Evolutionary conservation across 345 rosid genomes (phyloP), one percentile per base, ranked within the genome.

Genomic region (Viola odorata): DNA sequence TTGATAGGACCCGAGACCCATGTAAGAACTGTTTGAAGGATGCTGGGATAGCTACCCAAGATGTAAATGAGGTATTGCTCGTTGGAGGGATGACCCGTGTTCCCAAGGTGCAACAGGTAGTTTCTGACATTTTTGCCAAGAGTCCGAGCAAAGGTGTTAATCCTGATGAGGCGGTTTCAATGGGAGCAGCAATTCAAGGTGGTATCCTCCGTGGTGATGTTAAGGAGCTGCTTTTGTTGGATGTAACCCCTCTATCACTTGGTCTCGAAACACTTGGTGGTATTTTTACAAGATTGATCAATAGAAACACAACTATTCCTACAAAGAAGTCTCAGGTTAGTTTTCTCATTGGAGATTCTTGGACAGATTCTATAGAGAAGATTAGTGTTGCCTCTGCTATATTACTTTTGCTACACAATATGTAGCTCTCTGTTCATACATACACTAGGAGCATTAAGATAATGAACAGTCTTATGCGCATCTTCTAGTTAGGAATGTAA

Each of bases 81-180:
- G 96, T 91, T 47, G 97, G 97, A 66, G 97, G 97, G 32, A 87
- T 90, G 97, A 90, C 96, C 4, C 96, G 96, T 76, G 97, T 91
- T 16, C 97, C 97, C n/a, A 91, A 85, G 74, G 91, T 91, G 12
- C 97, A 91, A 66, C 81, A 80, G 65, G 68, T 88, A 9, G 97
- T 91, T 12, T 16, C 87, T 1, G 96, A 78, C 50, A 85, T 91
- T 62, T 91, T 91, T 55, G 96, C 91, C 3, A 91, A 83, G 88
- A 74, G 72, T 50, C 95, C 98, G 0, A 86, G 96, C 60, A 86
- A 86, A 74, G 96, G 91, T 58, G 96, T 91, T 0, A 90, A 90
- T 61, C 97, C 97, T 50, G 96, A 87, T 42, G 96, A 90, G 75
- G 96, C 95, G 57, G 95, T 90, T 61, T 87, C 97, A 3, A 72